These are phyloP conservation scores for Pseudogymnoascus sp. DNA, from an alignment of 2,329 filamentous ascomycete genomes.

Conservation along the genomic window DNA sequence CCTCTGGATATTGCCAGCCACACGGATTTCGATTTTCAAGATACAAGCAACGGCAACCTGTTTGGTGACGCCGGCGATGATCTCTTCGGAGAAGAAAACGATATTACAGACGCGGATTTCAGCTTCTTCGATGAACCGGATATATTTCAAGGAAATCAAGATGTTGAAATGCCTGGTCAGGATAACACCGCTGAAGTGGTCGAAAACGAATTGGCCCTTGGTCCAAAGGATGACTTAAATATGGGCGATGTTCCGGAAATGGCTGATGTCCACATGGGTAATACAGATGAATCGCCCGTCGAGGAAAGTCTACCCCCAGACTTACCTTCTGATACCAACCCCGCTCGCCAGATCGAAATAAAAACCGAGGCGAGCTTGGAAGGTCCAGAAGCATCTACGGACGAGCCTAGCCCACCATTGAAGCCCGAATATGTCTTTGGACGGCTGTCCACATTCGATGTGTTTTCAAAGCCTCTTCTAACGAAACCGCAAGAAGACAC, in stretches of 20 bases:
- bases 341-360: background rate
- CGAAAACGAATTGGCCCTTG: background rate
- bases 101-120: conserved; percentile 76
- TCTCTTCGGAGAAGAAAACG: conserved; percentile 59
- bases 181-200: background rate
- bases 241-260: background rate
- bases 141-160: conserved; percentile 20
- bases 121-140: conserved; percentile 68
- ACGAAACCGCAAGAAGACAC: conserved; percentile 18
- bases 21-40: conserved; percentile 18
- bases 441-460: conserved; percentile 4
- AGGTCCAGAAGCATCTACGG: background rate
- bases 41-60: conserved; percentile 46
- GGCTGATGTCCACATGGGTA: conserved; percentile 2
- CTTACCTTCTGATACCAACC: background rate
- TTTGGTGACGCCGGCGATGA: conserved; percentile 63
- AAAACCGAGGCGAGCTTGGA: background rate
- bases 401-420: conserved; percentile 5
- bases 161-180: conserved; percentile 13
- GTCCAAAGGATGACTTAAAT: background rate
- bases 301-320: background rate
- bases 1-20: background rate
- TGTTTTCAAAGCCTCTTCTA: conserved; percentile 1
- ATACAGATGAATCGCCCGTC: background rate
- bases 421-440: conserved; percentile 9